Base-by-base conservation (phyloP, 257 asterid genomes). In the Mitragyna speciosa region DNA sequence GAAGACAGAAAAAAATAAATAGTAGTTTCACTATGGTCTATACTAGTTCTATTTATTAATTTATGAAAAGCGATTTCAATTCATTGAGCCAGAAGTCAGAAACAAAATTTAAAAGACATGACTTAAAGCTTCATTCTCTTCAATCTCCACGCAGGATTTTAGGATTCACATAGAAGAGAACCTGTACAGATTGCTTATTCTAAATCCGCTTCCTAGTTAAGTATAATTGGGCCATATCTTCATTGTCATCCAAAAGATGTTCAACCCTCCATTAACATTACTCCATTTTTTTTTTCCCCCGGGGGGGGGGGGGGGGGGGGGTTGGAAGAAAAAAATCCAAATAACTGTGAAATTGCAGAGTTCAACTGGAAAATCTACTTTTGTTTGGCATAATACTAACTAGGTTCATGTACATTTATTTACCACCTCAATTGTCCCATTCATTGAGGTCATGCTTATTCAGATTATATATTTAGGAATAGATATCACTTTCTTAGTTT, bases 151-250 rank as follows among this genome's bases (percentile, higher is more conserved):
- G 20, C 49, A 33, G 36, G 76, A 4, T 14, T 33, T 48, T 5
- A 39, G 11, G 33, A 17, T 26, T 1, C n/a, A 56, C 33, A 69
- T 20, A n/a, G 1, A 43, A 43, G 69, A 41, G n/a, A 28, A 49
- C 2, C 72, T 10, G 14, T n/a, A 52, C 10, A 52, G 84, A 68
- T 85, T 96, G 97, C 84, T 94, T 96, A 81, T 84, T 87, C 49
- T 90, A 94, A 79, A 89, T 87, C 98, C 95, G 90, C 84, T 92
- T 96, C 87, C 99, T 87, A n/a, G 97, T 92, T 73, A 94, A 83
- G 87, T 96, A 91, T 72, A 96, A 84, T 63, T 96, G 97, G 64
- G 92, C 95, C 99, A 94, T 96, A 78, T 96, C 99, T 87, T 94
- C 99, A 51, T 94, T 89, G 75, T 96, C 99, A 78, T 96, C 98